Conservation (phyloP, 345 rosid species). For the Aegle marmelos region DNA sequence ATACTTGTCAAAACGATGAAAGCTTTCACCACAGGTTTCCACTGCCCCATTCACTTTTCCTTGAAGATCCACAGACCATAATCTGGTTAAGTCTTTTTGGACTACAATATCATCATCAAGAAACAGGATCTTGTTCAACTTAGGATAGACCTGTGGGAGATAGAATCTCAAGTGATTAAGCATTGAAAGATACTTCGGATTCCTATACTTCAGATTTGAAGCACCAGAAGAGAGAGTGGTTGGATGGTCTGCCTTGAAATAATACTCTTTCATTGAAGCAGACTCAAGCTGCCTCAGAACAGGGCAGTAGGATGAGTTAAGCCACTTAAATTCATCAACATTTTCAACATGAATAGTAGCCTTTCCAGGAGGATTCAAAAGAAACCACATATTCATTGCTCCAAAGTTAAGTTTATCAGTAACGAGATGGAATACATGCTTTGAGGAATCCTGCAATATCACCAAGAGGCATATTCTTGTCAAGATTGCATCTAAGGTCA, state of each 20-base stretch:
- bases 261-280: slow-evolving; percentile 91
- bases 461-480: slow-evolving; percentile 11
- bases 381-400: slow-evolving; percentile 99
- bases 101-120: slow-evolving; percentile 97
- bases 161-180: slow-evolving; percentile 93
- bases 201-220: slow-evolving; percentile 91
- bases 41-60: slow-evolving; percentile 99
- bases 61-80: slow-evolving; percentile 77
- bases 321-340: slow-evolving; percentile 98
- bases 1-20: slow-evolving; percentile 96
- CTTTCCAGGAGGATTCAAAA: slow-evolving; percentile 88
- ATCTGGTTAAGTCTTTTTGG: slow-evolving; percentile 88
- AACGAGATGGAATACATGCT: slow-evolving; percentile 96
- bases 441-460: slow-evolving; percentile 79
- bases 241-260: slow-evolving; percentile 96
- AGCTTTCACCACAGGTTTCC: slow-evolving; percentile 98
- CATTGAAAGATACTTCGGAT: slow-evolving; percentile 98
- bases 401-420: slow-evolving; percentile 93
- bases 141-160: slow-evolving; percentile 92
- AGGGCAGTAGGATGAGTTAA: slow-evolving; percentile 95
- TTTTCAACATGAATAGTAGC: slow-evolving; percentile 96
- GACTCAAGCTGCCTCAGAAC: slow-evolving; percentile 94
- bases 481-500: slow-evolving; percentile 8
- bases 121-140: slow-evolving; percentile 87
- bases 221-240: slow-evolving; percentile 72